Percentiles rank a stretch among this genome's conserved stretches.
Conservation (phyloP, 768 basidiomycete species). For the Lyophyllum semitale region DNA sequence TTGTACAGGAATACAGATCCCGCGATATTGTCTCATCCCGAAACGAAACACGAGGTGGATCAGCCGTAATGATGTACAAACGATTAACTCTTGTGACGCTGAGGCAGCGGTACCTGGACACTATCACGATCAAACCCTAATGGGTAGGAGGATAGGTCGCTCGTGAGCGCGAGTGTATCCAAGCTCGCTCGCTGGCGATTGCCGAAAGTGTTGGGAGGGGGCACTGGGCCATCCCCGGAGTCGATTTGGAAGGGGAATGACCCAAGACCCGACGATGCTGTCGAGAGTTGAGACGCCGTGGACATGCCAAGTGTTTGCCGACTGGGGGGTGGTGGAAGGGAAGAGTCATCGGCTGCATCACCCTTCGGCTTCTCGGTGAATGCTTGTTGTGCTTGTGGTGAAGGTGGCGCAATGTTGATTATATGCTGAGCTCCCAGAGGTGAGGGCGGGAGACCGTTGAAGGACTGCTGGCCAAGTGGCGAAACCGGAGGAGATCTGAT, state of each 20-base stretch:
- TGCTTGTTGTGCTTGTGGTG: slow-evolving; percentile 58
- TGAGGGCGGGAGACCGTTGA: slow-evolving; percentile 50
- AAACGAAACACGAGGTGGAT: slow-evolving; percentile 7
- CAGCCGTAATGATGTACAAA: slow-evolving; percentile 1
- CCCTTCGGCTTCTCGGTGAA: slow-evolving; percentile 28
- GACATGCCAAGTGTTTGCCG: slow-evolving; percentile 71
- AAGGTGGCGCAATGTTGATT: slow-evolving; percentile 44
- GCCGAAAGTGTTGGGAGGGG: slow-evolving; percentile 38
- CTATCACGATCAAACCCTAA: slow-evolving; percentile 67
- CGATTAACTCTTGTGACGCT: slow-evolving; percentile 16
- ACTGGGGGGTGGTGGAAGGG: slow-evolving; percentile 55
- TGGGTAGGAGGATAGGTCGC: slow-evolving; percentile 82
- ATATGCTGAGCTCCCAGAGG: slow-evolving; percentile 55
- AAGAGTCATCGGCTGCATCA: slow-evolving; percentile 26
- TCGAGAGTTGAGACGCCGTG: slow-evolving; percentile 74
- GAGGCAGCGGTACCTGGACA: slow-evolving; percentile 28
- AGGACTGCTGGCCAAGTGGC: slow-evolving; percentile 63
- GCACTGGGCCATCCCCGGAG: slow-evolving; percentile 44
- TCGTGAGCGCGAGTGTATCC: slow-evolving; percentile 83
- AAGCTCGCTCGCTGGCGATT: slow-evolving; percentile 76
- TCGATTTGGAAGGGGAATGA: slow-evolving; percentile 90
- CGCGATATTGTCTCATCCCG: slow-evolving; percentile 13
- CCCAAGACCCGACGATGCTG: slow-evolving; percentile 77
- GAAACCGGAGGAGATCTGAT: slow-evolving; percentile 75
- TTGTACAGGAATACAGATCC: slow-evolving; percentile 20